Evolutionary conservation across 495 filamentous ascomycete species (phyloP), one percentile per base, ranked within the genome.

Genomic region (Penicillium dipodomyicola): DNA sequence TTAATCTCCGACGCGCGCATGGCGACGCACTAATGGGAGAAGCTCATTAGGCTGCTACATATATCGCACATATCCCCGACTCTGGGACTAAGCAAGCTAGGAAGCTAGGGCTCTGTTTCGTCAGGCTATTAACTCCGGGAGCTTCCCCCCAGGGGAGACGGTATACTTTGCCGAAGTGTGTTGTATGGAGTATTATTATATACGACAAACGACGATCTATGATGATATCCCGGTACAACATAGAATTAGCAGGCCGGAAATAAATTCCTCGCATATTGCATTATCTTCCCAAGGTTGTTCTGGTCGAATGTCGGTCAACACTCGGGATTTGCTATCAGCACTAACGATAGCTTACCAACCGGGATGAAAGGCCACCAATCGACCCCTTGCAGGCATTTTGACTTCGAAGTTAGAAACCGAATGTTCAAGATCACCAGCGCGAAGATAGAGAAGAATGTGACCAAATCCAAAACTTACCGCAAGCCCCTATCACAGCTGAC

Each of bases 1-100:
- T 54, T 54, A 54, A 54, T 54, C 32, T 54, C 52, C 52, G 52
- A 47, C 20, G 43, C 52, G 52, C 52, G 52, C 52, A 54, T 54
- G 52, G 52, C 52, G 52, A 52, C 37, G 11, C 39, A 52, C 37
- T 42, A 43, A 52, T 52, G 39, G n/a, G 19, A 42, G 35, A 20
- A 49, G 47, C 20, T 43, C 27, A 5, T 12, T 7, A 40, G 37
- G 10, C 23, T 27, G 8, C 37, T 52, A 14, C 39, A 33, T 33
- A 20, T 51, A 29, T 29, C 27, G 27, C 1, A 29, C 7, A 29
- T 29, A 29, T 29, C 27, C 48, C 19, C 49, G 37, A 47, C 44
- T 32, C 2, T 39, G 1, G 35, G 9, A 8, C 35, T 0, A 39
- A 39, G 35, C 4, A 17, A 39, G 35, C 35, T n/a, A n/a, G n/a